Evolutionary conservation across 1,139 yeast genomes (phyloP), one percentile per base, ranked within the genome.

Genomic region (Maudiozyma humilis): DNA sequence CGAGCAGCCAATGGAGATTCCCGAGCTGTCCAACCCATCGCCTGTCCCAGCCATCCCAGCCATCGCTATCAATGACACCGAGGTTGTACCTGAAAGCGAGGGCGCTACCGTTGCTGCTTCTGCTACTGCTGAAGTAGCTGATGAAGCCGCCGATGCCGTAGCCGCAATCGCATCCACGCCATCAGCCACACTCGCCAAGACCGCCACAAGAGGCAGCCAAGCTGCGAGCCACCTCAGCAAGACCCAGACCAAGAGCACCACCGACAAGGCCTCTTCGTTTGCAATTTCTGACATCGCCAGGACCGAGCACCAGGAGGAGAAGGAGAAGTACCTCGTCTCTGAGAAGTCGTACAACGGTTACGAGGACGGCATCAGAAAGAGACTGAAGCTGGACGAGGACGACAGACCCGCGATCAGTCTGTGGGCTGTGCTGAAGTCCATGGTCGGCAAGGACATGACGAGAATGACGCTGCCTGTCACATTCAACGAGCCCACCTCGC

Each of bases 361-460:
- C 60, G 95, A 88, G 54, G 88, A 84, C 51, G 89, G 89, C 2
- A 77, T 88, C n/a, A 78, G 98, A 62, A 68, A 70, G 17, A 77
- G 75, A 47, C 69, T 91, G 43, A 69, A 74, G 3, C 69, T 88
- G 64, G 86, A 80, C 53, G 85, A 79, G 51, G 98, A 91, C 62
- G 80, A 88, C 54, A 76, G 99, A 58, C 98, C 99, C 17, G 78
- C 78, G 55, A 79, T 91, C 43, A 86, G 96, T 32, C 70, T 91
- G 49, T 91, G 98, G 98, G 91, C 95, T 43, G 91, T 89, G 44
- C 72, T 91, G 60, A 89, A 88, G 63, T 86, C 95, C 1, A 78
- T 93, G 82, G 86, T 91, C 60, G 98, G 99, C 53, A 91, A 89
- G 62, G 99, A 91, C 65, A 87, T 93, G 95, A 89, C 98, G 6